Percentiles rank a stretch among this genome's conserved stretches.
Evolutionary conservation across 305 asterid genomes (phyloP).

Genomic region (Petunia hybrid): DNA sequence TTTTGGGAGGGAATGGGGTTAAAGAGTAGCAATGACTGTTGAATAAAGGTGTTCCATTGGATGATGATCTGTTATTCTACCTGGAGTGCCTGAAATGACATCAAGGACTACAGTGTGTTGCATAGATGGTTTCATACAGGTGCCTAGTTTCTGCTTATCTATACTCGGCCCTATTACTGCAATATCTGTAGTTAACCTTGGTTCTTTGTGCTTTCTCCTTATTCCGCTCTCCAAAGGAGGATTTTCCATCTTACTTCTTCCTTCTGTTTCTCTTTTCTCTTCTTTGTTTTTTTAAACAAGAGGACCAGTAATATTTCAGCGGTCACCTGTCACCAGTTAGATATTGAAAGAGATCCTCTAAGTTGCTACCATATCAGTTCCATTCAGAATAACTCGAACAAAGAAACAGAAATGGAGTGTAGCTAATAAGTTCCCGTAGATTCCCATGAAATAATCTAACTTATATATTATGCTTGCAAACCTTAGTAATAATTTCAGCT

Average conservation of each 20-base stretch:
- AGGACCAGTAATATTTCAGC: background rate
- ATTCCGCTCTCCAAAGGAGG: background rate
- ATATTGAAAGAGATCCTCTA: background rate
- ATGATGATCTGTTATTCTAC: background rate
- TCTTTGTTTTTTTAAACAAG: background rate
- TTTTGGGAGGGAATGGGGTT: background rate
- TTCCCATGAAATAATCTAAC: background rate
- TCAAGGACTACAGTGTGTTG: background rate
- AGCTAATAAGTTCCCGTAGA: background rate
- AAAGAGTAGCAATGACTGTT: background rate
- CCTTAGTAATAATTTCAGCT: background rate
- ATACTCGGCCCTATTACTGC: background rate
- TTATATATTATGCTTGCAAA: background rate
- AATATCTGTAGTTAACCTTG: background rate
- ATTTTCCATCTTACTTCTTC: background rate
- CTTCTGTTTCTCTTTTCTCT: background rate
- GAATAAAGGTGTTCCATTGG: background rate
- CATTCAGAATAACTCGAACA: background rate
- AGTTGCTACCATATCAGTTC: background rate
- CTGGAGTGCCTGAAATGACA: background rate
- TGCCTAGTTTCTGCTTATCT: background rate
- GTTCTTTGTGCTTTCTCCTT: background rate
- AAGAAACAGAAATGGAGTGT: background rate
- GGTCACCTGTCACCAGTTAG: background rate
- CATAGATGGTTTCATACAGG: background rate